Percentiles rank a stretch among this genome's conserved stretches.
Evolutionary conservation across 805 yeast genomes (phyloP).

Genomic region (Hanseniaspora valbyensis): DNA sequence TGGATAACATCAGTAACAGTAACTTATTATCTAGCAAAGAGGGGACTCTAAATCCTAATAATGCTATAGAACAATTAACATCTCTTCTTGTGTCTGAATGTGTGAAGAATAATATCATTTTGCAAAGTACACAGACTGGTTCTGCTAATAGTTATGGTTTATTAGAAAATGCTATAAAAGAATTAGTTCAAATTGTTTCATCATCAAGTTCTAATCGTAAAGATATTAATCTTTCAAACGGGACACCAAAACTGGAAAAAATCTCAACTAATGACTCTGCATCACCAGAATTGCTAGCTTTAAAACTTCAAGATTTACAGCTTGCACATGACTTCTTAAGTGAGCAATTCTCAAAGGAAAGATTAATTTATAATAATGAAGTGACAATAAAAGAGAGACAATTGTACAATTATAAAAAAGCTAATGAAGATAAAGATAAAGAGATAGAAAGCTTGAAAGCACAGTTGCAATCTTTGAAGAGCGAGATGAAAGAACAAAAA

Average conservation of each 20-base stretch:
- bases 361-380: constrained; percentile 42
- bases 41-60: not conserved
- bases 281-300: constrained; percentile 30
- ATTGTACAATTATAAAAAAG: not conserved
- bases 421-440: not conserved
- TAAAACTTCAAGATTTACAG: constrained; percentile 58
- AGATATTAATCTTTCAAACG: not conserved
- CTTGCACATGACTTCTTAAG: constrained; percentile 61
- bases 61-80: not conserved
- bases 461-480: not conserved
- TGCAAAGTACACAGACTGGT: not conserved
- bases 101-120: constrained; percentile 1
- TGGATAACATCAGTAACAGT: not conserved
- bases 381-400: constrained; percentile 23
- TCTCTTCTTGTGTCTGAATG: constrained; percentile 12
- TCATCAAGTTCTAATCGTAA: not conserved
- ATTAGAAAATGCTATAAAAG: constrained; percentile 8
- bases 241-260: not conserved
- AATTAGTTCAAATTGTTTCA: not conserved
- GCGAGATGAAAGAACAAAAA: not conserved
- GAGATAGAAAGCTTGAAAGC: constrained; percentile 1
- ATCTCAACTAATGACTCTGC: not conserved
- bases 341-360: constrained; percentile 56
- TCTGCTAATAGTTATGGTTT: not conserved
- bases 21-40: not conserved